Evolutionary conservation across 2,329 filamentous ascomycete species (phyloP).

Genomic region (Phaeosphaeria sp.): DNA sequence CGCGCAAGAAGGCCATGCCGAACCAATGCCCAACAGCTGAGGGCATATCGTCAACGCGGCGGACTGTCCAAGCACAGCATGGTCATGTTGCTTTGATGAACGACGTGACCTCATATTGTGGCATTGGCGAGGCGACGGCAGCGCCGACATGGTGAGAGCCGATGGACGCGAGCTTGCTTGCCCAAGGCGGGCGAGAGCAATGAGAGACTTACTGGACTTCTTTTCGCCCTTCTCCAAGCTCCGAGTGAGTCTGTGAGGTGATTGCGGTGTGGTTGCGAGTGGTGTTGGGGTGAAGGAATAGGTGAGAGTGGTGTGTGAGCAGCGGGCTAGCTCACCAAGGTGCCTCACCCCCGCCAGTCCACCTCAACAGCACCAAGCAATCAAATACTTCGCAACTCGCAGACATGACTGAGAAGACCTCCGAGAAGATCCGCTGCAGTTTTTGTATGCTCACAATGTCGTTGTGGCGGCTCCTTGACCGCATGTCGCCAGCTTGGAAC

Average conservation of each 20-base stretch:
- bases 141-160: neutral
- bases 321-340: neutral
- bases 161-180: neutral
- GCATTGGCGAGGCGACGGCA: neutral
- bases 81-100: neutral
- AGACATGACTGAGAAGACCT: neutral
- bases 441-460: neutral
- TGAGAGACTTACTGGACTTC: neutral
- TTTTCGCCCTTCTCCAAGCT: neutral
- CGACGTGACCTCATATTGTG: neutral
- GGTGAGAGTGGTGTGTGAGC: neutral
- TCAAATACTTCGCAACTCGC: neutral
- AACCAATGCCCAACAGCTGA: neutral
- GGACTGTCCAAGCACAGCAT: neutral
- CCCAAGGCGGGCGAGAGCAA: neutral
- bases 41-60: neutral
- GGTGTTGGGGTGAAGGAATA: neutral
- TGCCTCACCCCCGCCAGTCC: neutral
- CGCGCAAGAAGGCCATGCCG: neutral
- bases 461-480: neutral
- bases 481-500: neutral
- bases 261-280: neutral
- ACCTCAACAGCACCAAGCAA: neutral
- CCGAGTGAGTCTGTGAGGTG: neutral
- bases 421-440: neutral